Base-by-base conservation (phyloP, 176 grass and related monocot genomes). In the Phragmites australis region DNA sequence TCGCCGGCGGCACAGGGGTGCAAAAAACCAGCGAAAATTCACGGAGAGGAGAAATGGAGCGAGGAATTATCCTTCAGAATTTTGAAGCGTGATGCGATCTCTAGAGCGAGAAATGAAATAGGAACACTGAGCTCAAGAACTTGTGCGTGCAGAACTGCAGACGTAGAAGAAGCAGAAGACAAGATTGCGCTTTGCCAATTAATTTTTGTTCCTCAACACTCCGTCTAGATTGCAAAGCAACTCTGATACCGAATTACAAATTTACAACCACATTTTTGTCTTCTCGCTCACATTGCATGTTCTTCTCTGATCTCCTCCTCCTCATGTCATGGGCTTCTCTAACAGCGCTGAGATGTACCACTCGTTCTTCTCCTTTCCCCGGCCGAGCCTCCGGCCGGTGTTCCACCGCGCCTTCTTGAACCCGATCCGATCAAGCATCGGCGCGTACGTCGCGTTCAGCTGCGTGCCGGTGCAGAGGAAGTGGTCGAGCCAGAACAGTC, bases 401-500 rank as follows among this genome's bases (percentile, higher is more conserved):
- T 75, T 67, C 89, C 89, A 91, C 59, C 85, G 57, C 6, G 84
- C 21, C 32, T 69, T 65, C 4, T 81, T 65, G 75, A 87, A 91
- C 6, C 90, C 86, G 5, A 92, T 61, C 5, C 75, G 43, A 0
- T 80, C 67, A 2, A 88, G 31, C 76, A 88, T 83, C 10, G 82
- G 82, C 66, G 74, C 44, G 39, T 86, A 92, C 10, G 81, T 88
- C 11, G 72, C 34, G 61, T 91, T 77, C 7, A 91, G 46, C 73
- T 85, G 72, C 9, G 72, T 44, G 9, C 82, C 82, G 9, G 68
- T 31, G 48, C 78, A 92, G 50, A 92, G 82, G 66, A 92, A 92
- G 48, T 76, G 90, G 43, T 92, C 90, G 17, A 92, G 76, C 90
- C 90, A 92, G 68, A 88, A 88, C 65, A 91, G 41, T 0, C 89